Percentiles rank a stretch among this genome's conserved stretches.
These are phyloP conservation scores for Entrophospora sp. DNA, from an alignment of 192 early-diverging fungal genomes.

Conservation along the genomic window DNA sequence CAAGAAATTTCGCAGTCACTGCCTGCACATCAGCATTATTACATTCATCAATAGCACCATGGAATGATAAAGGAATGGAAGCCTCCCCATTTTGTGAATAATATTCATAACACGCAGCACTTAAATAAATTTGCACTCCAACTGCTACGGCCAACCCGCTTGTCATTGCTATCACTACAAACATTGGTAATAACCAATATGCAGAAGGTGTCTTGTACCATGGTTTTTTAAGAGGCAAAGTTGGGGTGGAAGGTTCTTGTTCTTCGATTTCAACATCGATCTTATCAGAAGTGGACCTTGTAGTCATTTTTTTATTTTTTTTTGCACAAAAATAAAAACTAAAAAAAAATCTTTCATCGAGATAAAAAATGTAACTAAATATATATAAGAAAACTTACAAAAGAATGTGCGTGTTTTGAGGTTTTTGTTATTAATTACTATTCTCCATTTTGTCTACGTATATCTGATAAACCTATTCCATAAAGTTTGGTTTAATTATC, in stretches of 20 bases:
- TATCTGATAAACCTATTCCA: too few relatives aligned
- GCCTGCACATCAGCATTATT: constrained; percentile 10
- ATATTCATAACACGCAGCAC: background rate
- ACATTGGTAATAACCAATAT: background rate
- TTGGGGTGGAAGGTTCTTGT: background rate
- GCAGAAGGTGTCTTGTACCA: background rate
- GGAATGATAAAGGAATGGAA: background rate
- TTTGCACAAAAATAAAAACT: too few relatives aligned
- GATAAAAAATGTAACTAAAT: too few relatives aligned
- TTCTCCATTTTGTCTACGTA: too few relatives aligned
- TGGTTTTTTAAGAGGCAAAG: background rate
- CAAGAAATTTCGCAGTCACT: background rate
- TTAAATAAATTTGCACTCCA: background rate
- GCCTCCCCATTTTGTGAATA: background rate
- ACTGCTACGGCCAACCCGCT: background rate
- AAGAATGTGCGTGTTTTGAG: too few relatives aligned
- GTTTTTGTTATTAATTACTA: too few relatives aligned
- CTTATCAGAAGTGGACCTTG: too few relatives aligned
- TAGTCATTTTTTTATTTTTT: too few relatives aligned
- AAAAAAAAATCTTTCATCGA: too few relatives aligned
- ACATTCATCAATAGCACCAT: background rate
- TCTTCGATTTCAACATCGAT: too few relatives aligned
- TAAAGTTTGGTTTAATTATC: too few relatives aligned
- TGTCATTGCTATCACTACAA: background rate
- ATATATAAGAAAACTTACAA: too few relatives aligned